Evolutionary conservation across 805 yeast genomes (phyloP), one percentile per base, ranked within the genome.

Genomic region (Clavispora santaluciae): DNA sequence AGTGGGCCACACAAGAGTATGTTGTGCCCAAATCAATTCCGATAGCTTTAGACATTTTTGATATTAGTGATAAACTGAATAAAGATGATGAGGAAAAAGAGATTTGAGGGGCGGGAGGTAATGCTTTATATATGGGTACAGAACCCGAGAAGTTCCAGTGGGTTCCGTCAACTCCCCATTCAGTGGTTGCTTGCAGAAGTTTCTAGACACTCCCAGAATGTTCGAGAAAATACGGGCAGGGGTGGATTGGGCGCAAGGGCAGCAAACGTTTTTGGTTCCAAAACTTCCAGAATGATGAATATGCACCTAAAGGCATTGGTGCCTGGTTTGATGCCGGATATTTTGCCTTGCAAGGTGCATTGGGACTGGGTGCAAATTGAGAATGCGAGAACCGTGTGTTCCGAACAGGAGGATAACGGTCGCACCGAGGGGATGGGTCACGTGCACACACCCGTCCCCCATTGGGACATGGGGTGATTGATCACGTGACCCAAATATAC

Each of bases 21-120:
- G 98, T 90, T 50, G 98, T 90, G 64, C 97, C 96, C 75, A 89
- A 83, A 78, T 88, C 96, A 61, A 91, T 91, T 77, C 98, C 95
- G 53, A 86, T 86, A 75, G 56, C 59, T 45, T 46, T 55, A 35
- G 54, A 44, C 59, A 53, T 53, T 22, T 13, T 33, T 12, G 6
- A 10, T 18, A 3, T 13, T 33, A 9, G 8, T 21, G 7, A 6
- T 5, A 3, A 8, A 22, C 3, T 6, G 17, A 33, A 21, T 21
- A 33, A 22, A 33, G 23, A 13, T 4, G 20, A 1, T 2, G 11
- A 25, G 9, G 13, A 34, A 20, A 12, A 22, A n/a, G 21, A 22
- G 15, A 1, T 16, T n/a, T 6, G 18, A 26, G 3, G 9, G 22
- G 12, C n/a, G n/a, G n/a, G n/a, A 9, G 39, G 34, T 23, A n/a